Evolutionary conservation across 73 alveolate species (phyloP), one percentile per base, ranked within the genome.

Genomic region (Blepharisma japonicum): DNA sequence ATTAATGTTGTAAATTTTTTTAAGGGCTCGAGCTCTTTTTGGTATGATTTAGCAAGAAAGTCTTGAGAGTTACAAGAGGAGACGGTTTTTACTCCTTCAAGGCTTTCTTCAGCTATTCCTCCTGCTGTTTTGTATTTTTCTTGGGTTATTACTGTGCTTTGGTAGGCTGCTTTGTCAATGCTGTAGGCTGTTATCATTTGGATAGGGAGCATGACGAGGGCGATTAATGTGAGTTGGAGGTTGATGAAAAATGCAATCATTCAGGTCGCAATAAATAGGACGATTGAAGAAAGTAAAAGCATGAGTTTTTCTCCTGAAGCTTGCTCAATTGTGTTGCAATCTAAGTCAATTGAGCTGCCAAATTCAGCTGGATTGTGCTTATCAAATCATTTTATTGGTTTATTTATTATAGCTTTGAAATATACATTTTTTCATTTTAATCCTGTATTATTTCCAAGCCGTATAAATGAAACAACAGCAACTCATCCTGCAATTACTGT

Each of bases 331-430:
- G 91, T 91, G 68, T 67, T 47, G 45, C 84, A 70, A 54, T 88
- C 95, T 50, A 80, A 56, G 7, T 86, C 85, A 9, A 92, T 56
- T 42, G 82, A 82, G 8, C 88, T 61, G 11, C 93, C 70, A 8
- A 92, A 70, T 67, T 83, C 91, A 76, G 89, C 78, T 18, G 93
- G 94, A 61, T 92, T 86, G 42, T 50, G 76, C 45, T 71, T 56
- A 49, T 92, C 98, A 68, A 85, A 91, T 95, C 97, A 92, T 39
- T 82, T 91, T 7, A 91, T 68, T 32, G 91, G 96, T 79, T 92
- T 79, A 39, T 23, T 76, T 21, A 92, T 78, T 23, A 90, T 80
- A 8, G 97, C 86, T 55, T 80, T 71, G 56, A 92, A 84, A 54
- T 90, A 92, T 25, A 51, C 51, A 39, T 76, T 53, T 81, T 92